phyloP scores from a whole-genome alignment of 768 basidiomycete species.

The Phaeotremella skinneri region DNA sequence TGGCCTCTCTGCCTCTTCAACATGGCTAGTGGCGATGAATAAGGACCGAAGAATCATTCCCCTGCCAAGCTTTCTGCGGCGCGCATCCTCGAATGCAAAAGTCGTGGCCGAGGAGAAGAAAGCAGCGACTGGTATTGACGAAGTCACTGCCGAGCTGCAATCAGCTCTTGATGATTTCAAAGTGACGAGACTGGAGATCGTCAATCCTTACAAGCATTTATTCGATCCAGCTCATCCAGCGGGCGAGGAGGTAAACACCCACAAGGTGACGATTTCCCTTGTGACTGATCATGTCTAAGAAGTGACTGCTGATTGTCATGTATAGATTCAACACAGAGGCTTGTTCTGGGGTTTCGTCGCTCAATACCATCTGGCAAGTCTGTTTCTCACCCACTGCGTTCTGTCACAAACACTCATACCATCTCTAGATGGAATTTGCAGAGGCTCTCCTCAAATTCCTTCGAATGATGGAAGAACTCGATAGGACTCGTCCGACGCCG shows the following conservation, averaged over 20 bases:
- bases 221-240: constrained; percentile 41
- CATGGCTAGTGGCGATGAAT: constrained; percentile 33
- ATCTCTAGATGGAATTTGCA: constrained; percentile 41
- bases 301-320: background rate
- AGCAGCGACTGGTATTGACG: constrained; percentile 6
- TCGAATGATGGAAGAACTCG: constrained; percentile 34
- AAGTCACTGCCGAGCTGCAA: constrained; percentile 19
- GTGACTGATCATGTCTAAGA: background rate
- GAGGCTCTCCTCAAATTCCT: constrained; percentile 31
- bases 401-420: background rate
- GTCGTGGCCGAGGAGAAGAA: constrained; percentile 5
- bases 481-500: constrained; percentile 13
- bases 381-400: background rate
- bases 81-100: background rate
- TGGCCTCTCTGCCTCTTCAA: constrained; percentile 17
- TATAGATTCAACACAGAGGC: constrained; percentile 33
- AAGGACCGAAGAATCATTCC: constrained; percentile 24
- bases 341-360: constrained; percentile 47
- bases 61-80: background rate
- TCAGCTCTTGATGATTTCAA: constrained; percentile 30
- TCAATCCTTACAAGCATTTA: constrained; percentile 43
- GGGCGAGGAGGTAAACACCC: constrained; percentile 12
- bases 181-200: constrained; percentile 21
- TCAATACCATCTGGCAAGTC: constrained; percentile 42
- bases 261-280: constrained; percentile 15